Base-by-base conservation (phyloP, 257 asterid genomes). In the Fraxinus pennsylvanica region DNA sequence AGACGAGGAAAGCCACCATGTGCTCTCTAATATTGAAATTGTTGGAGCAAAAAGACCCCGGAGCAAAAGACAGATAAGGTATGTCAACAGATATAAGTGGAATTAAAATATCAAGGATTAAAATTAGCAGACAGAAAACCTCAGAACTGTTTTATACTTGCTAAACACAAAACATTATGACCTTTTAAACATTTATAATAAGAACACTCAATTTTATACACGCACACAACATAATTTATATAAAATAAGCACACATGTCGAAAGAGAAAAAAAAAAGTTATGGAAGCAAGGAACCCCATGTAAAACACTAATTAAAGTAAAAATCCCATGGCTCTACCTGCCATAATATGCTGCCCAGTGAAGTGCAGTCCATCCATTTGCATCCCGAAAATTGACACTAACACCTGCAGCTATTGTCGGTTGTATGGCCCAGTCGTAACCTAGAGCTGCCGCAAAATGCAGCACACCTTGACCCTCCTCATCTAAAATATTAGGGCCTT, bases 341-440 rank as follows among this genome's bases (percentile, higher is more conserved):
- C 98, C 98, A 85, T 83, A 91, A 74, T 76, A 84, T 59, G 98
- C 98, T 38, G 98, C 98, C 98, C 98, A 94, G 82, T 94, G 98
- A 81, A 94, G 97, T 0, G 97, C 97, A 50, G 94, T 94, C 97
- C 98, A 91, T 78, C 98, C 98, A 86, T 89, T 92, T 12, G 80
- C 84, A 83, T 94, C 98, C 81, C 98, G 91, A 78, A 92, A 94
- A 81, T 94, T 88, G 81, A 94, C 85, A 75, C 91, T 91, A 71
- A 94, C 92, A 50, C 98, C 97, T 33, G 91, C 92, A 82, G 89
- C 90, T 85, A 92, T 70, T 45, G 91, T 94, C 67, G 96, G 96
- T 6, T 82, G 88, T 81, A 94, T 89, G 67, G 92, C 96, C 98
- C 98, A 94, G 83, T 92, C 96, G 88, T 87, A 92, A 83, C 92